These are phyloP conservation scores for Grosmannia huntii DNA, from an alignment of 2,329 filamentous ascomycete genomes.

Conservation along the genomic window DNA sequence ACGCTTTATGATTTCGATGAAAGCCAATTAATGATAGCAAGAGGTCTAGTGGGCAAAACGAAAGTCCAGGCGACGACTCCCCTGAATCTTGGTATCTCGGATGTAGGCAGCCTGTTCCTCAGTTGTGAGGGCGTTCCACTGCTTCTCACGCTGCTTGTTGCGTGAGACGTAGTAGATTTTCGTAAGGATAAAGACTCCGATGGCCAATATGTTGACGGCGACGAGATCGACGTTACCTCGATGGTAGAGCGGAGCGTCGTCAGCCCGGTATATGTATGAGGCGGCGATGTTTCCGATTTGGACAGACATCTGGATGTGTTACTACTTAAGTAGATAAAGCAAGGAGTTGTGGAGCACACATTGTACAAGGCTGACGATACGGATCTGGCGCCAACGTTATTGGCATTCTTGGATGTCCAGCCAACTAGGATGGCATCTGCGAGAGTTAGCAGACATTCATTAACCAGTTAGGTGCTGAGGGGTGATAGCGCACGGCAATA, in stretches of 20 bases:
- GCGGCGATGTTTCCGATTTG: constrained; percentile 22
- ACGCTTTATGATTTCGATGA: no score
- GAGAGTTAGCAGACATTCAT: not conserved
- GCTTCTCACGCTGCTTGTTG: constrained; percentile 31
- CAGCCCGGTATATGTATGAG: constrained; percentile 36
- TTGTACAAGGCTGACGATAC: constrained; percentile 9
- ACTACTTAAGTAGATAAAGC: not conserved
- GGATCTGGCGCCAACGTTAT: constrained; percentile 8
- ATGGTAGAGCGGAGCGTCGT: constrained; percentile 41
- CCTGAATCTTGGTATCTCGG: constrained; percentile 25
- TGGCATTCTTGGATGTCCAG: constrained; percentile 43
- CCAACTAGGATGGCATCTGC: constrained; percentile 45
- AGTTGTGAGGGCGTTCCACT: constrained; percentile 35
- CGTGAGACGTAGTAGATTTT: constrained; percentile 38
- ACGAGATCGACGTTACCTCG: constrained; percentile 42
- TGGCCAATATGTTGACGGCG: constrained; percentile 33
- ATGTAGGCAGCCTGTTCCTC: constrained; percentile 37
- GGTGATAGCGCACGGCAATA: constrained; percentile 34
- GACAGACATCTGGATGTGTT: constrained; percentile 19
- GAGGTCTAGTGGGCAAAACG: constrained; percentile 22
- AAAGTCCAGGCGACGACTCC: constrained; percentile 32
- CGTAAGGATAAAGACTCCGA: constrained; percentile 34
- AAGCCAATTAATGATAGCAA: no score
- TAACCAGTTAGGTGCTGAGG: constrained; percentile 27
- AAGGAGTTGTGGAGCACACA: not conserved